Base-by-base conservation (phyloP, 495 filamentous ascomycete genomes). In the Platismatia glauca region DNA sequence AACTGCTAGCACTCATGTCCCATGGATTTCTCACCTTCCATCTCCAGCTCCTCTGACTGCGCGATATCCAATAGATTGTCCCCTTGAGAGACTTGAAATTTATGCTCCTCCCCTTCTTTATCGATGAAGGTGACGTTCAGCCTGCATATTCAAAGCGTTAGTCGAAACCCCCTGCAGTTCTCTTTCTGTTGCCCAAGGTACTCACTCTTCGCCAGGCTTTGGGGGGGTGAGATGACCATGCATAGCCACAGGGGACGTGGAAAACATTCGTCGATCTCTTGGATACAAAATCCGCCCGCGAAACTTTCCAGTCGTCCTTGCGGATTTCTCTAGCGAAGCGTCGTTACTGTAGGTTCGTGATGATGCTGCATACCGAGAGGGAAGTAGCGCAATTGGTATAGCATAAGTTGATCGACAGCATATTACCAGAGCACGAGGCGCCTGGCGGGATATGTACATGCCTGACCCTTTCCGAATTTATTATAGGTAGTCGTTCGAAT, bases 51-150 rank as follows among this genome's bases (percentile, higher is more conserved):
- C 74, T 97, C 83, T 39, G 86, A 88, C 74, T 97, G 93, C 22
- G 94, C 94, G 67, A 98, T 94, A 67, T 96, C 91, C 39, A 98
- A 78, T 57, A 98, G 74, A 71, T 98, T 97, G 72, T 96, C 89
- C 37, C 94, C 95, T 70, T 86, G 83, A 7, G 84, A 76, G 15
- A 96, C 91, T 67, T 89, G 85, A 69, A 96, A 81, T 53, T 84
- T 87, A 70, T 89, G 81, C 68, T 84, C 79, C 5, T 80, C 76
- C 29, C 84, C 84, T n/a, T 97, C 91, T 74, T 97, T 97, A 75
- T 97, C 91, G 67, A 98, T 83, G 72, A 97, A 96, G 3, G 91
- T 91, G 15, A 98, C 82, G 66, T 89, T 86, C 64, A 95, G 84
- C 71, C 93, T 97, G 70, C 24, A 57, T 18, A 24, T 18, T 11